A percentile compares a stretch with the other conserved stretches of the same genome.
These are phyloP conservation scores for Ceratocystis variospora DNA, from an alignment of 2,329 filamentous ascomycete genomes.

Conservation along the genomic window DNA sequence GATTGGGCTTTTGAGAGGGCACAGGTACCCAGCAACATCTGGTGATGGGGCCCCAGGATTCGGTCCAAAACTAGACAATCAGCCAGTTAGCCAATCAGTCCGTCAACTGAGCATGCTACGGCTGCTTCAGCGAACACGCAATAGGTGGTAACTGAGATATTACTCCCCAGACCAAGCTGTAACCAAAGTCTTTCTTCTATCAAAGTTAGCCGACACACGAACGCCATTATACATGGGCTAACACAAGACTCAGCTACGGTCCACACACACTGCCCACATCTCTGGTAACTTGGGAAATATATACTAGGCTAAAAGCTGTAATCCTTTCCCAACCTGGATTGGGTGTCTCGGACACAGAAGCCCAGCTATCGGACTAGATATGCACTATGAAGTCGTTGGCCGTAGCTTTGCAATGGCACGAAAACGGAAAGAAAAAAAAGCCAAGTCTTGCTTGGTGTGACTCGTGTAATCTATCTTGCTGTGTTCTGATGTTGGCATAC, in stretches of 20 bases:
- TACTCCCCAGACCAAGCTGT: not conserved
- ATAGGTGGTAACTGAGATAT: not conserved
- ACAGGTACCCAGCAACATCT: too few relatives aligned
- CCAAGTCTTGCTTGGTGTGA: not conserved
- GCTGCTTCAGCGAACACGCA: not conserved
- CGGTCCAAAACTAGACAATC: too few relatives aligned
- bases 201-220: not conserved
- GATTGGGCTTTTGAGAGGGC: not conserved
- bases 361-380: not conserved
- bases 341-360: not conserved
- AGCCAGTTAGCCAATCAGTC: not conserved
- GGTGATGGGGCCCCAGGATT: too few relatives aligned
- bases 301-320: not conserved
- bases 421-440: not conserved
- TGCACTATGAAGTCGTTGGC: not conserved
- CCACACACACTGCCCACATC: not conserved
- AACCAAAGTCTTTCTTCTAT: not conserved
- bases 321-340: not conserved
- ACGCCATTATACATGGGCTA: not conserved
- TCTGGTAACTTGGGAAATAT: not conserved
- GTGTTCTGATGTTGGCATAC: too few relatives aligned
- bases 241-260: too few relatives aligned
- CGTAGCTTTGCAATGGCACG: not conserved
- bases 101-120: not conserved
- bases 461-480: too few relatives aligned